A percentile compares a stretch with the other conserved stretches of the same genome.
These are phyloP conservation scores for Botrytis medusae DNA, from an alignment of 2,329 filamentous ascomycete species.

Conservation along the genomic window DNA sequence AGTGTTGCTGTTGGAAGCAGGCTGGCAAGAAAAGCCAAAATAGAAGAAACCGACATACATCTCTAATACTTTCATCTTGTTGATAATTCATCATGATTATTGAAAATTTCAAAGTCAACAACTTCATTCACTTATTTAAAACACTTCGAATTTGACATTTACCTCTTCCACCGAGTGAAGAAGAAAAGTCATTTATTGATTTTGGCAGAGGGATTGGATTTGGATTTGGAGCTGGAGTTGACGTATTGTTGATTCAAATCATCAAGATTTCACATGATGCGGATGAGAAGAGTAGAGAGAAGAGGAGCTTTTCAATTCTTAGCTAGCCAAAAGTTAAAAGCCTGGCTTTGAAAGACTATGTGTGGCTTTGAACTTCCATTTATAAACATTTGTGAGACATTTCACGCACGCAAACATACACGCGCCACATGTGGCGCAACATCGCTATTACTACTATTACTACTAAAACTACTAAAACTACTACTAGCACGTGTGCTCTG, in stretches of 20 bases:
- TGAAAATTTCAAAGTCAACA: not conserved
- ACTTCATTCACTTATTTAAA: not conserved
- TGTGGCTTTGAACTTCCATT: not conserved
- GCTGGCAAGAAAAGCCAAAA: not conserved
- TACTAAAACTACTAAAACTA: no score
- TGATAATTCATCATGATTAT: slow-evolving; percentile 19
- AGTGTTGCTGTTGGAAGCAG: not conserved
- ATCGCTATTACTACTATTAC: no score
- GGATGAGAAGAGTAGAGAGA: not conserved
- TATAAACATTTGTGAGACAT: not conserved
- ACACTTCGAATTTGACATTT: not conserved
- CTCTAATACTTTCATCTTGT: slow-evolving; percentile 17
- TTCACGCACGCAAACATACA: no score
- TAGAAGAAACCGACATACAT: slow-evolving; percentile 2
- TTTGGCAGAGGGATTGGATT: not conserved
- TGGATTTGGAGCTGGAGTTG: not conserved
- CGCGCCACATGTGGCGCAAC: not conserved
- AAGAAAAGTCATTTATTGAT: slow-evolving; percentile 19
- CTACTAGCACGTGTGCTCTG: no score
- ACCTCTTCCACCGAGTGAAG: slow-evolving; percentile 9
- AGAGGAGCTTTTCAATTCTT: slow-evolving; percentile 4
- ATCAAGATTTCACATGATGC: slow-evolving; percentile 7
- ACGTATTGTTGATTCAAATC: not conserved
- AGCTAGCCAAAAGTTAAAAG: not conserved
- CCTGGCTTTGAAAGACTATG: not conserved